phyloP scores from a whole-genome alignment of 73 alveolate genomes.

The Durusdinium trenchii region DNA sequence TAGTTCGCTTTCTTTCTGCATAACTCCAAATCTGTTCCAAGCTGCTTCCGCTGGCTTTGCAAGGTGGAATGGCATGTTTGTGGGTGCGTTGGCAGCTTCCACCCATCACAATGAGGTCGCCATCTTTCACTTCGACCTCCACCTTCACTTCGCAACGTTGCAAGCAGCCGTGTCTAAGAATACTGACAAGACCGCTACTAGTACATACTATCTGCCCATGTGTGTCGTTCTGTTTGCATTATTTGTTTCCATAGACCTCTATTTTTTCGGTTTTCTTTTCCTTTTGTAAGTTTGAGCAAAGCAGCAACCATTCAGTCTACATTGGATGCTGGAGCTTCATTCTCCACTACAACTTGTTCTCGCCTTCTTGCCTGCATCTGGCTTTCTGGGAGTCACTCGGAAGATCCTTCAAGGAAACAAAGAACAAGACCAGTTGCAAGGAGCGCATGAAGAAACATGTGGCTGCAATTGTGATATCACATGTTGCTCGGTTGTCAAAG shows the following conservation, averaged over 20 bases:
- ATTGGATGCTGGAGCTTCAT: no score
- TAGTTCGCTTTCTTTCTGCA: background rate
- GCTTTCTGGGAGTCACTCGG: slow-evolving; percentile 46
- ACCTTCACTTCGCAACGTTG: background rate
- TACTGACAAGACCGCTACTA: background rate
- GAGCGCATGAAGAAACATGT: background rate
- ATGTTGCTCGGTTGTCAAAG: background rate
- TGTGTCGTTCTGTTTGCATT: background rate
- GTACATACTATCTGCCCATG: background rate
- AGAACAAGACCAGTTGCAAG: background rate
- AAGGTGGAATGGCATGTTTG: slow-evolving; percentile 60
- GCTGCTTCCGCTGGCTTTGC: slow-evolving; percentile 1
- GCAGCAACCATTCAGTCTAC: background rate
- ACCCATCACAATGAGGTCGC: slow-evolving; percentile 80
- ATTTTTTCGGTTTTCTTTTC: no score
- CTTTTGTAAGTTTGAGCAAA: no score
- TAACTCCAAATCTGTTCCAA: background rate
- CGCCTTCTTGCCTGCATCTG: slow-evolving; percentile 10
- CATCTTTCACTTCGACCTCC: slow-evolving; percentile 74
- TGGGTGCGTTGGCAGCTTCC: slow-evolving; percentile 59
- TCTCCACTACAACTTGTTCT: background rate
- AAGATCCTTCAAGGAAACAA: slow-evolving; percentile 23
- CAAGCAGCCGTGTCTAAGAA: no score
- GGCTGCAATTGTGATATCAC: background rate
- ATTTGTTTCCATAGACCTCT: background rate